Percentiles rank a stretch among this genome's conserved stretches.
These are phyloP conservation scores for Phanerodontia chrysosporium DNA, from an alignment of 768 basidiomycete species.

Conservation along the genomic window DNA sequence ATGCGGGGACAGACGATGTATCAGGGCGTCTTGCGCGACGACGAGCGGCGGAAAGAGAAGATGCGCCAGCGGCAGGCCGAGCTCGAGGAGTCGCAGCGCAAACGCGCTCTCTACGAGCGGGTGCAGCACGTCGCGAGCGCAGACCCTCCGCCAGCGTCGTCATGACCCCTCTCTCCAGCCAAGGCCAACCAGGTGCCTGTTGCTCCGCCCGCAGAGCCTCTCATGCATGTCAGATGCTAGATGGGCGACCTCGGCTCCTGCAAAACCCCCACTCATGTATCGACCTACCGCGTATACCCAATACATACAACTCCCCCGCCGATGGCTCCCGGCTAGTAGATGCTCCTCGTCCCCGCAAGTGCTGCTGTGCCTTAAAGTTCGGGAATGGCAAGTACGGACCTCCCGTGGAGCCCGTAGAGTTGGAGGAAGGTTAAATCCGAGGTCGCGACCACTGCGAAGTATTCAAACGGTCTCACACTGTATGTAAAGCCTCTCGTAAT, in stretches of 20 bases:
- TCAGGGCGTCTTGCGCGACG: slow-evolving; percentile 84
- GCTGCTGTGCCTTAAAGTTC: too few species aligned
- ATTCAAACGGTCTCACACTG: too few species aligned
- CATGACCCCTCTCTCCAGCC: background rate
- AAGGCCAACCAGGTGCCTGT: background rate
- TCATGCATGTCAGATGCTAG: slow-evolving; percentile 45
- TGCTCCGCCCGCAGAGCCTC: slow-evolving; percentile 12
- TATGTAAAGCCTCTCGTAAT: too few species aligned
- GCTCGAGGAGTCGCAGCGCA: slow-evolving; percentile 54
- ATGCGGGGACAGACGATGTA: slow-evolving; percentile 70
- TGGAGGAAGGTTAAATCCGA: too few species aligned
- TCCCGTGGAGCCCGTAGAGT: too few species aligned
- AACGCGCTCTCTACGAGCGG: slow-evolving; percentile 62
- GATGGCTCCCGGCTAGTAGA: too few species aligned
- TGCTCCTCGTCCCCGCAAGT: too few species aligned
- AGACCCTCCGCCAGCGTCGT: background rate
- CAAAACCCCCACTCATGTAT: slow-evolving; percentile 34
- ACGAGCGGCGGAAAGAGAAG: slow-evolving; percentile 74
- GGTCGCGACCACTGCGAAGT: too few species aligned
- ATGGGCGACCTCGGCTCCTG: slow-evolving; percentile 53
- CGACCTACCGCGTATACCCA: background rate
- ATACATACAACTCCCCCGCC: background rate
- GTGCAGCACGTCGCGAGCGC: slow-evolving; percentile 32
- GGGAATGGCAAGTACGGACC: too few species aligned
- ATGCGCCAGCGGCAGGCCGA: slow-evolving; percentile 62